Evolutionary conservation across 2,329 filamentous ascomycete genomes (phyloP), one percentile per base, ranked within the genome.

Genomic region (Colletotrichum chlorophyti): DNA sequence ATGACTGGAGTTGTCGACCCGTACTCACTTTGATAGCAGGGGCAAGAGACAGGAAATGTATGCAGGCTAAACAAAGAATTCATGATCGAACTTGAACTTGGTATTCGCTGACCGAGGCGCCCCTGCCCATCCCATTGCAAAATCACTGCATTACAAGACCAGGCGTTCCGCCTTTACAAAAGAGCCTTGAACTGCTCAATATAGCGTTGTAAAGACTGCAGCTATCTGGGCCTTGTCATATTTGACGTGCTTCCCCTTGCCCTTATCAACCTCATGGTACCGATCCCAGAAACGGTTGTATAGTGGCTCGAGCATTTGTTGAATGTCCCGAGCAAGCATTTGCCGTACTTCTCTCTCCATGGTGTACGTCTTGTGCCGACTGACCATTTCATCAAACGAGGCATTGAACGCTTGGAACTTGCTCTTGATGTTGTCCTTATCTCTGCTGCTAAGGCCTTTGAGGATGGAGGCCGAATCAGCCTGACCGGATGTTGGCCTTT

Each of bases 191-290:
- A n/a, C n/a, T 29, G 11, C 26, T 46, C 42, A 81, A 62, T 79
- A 81, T 24, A 87, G 72, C 50, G 79, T 83, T 50, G 78, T 67
- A 66, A 88, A 88, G 9, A 89, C 80, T 19, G 85, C 84, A 42
- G 90, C 86, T 67, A 99, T 88, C 43, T 87, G 85, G 35, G 82
- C 81, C 79, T 97, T 97, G 78, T 97, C 93, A 72, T 97, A 98
- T 78, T 96, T 97, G 72, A 96, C 93, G 74, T 98, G 96, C 75
- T 99, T 99, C 65, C 94, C 94, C 76, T 93, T 96, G 59, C 95
- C 95, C 79, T 97, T 97, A 76, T 98, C 94, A 64, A 98, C 88
- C 75, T 98, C 95, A 72, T 97, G 93, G 72, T 99, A 99, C 24
- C 94, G 85, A 75, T 98, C 95, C 87, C 92, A 98, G 76, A 99